Base-by-base conservation (phyloP, 2,329 filamentous ascomycete genomes). In the Trichoderma endophyticum region DNA sequence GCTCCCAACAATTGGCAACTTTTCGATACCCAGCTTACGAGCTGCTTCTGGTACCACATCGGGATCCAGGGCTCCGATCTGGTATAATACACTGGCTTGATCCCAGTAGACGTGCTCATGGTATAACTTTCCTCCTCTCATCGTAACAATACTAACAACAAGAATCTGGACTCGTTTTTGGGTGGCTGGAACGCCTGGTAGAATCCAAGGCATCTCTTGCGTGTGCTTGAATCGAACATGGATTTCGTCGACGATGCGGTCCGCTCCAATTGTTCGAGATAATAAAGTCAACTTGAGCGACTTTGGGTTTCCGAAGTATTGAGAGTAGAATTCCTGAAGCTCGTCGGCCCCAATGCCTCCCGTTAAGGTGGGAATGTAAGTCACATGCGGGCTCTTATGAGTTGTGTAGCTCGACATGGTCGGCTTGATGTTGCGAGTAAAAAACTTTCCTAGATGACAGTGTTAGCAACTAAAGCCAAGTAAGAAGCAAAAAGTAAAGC, bases 91-190 rank as follows among this genome's bases (percentile, higher is more conserved):
- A 0, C 87, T 90, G 0, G 84, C 87, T 75, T 91, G 88, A 66
- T 91, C 89, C 89, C 89, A 91, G 39, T 86, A 84, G 14, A 91
- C 89, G 72, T 91, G 88, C 76, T 91, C 89, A 57, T 90, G 87
- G 63, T 87, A 88, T 0, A 91, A 77, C 8, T 88, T 84, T 60
- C 90, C 88, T 0, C 88, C 89, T 2, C 87, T 84, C 59, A 91
- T 81, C 21, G 86, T 86, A 0, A 91, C 88, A 2, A 91, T 83
- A 2, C 86, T 85, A 0, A 88, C 90, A 71, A 91, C 85, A 0
- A 89, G 85, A 4, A 91, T 83, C 56, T 86, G 83, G 1, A 90
- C 82, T 5, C 81, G 77, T 72, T 82, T 83, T 54, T 82, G 80
- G 0, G 88, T 91, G 0, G 89, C 84, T 3, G 87, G 86, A 0